Evolutionary conservation across 164 flowering plant species (phyloP), one percentile per base, ranked within the genome.

Genomic region (Kalanchoe fedtschenkoi): DNA sequence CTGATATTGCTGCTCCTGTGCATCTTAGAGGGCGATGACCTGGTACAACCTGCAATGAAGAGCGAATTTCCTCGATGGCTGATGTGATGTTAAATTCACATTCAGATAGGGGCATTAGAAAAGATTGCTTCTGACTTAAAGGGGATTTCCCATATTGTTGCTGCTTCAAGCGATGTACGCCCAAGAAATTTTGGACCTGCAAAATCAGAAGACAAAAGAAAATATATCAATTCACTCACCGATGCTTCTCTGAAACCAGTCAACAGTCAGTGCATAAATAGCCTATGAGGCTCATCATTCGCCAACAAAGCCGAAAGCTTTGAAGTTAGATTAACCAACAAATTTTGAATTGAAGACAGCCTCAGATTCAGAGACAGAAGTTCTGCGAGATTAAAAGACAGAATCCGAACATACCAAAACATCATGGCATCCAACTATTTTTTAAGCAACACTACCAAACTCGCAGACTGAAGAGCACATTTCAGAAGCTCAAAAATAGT

Each of bases 1-100:
- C 78, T 56, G 92, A 78, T 71, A 93, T 85, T 56, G 98, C 98
- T 1, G 74, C 83, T 62, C 98, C 97, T 2, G 92, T 90, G 60
- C 77, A 74, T 64, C 97, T 84, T 59, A 42, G 71, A 63, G 95
- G 95, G 51, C 97, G 95, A 76, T 78, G 79, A 4, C 88, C 88
- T 2, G 75, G 74, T 58, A 63, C 29, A 37, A 64, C 58, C 16
- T 21, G 68, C 0, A 19, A 53, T 15, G 82, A 78, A 62, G 75
- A 74, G 63, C 60, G 74, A 30, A 93, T 79, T 58, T 90, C 98
- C 72, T 93, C 97, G 61, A 88, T 78, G 58, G 88, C 89, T 41
- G 85, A 63, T 24, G 86, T 82, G 58, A 90, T 61, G 65, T 58
- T 88, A 75, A 90, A 90, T 72, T 87, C 96, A 67, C 90, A 87